Conservation (phyloP, 202 grass and related monocot genomes). For the Setaria italica region DNA sequence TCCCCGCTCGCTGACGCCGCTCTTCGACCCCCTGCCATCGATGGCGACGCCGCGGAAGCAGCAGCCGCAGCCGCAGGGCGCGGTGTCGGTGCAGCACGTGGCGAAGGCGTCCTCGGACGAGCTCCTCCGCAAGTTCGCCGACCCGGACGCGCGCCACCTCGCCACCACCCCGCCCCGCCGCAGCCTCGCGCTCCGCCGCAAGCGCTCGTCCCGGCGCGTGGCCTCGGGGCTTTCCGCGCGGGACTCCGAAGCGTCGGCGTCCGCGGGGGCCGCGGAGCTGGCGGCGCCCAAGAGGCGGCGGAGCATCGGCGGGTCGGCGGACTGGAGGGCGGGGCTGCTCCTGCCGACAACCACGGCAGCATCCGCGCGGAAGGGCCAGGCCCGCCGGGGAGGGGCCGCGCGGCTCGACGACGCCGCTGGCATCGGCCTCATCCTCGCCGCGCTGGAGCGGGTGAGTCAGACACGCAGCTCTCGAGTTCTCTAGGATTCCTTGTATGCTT, state of each 20-base stretch:
- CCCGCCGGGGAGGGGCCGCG: constrained; percentile 56
- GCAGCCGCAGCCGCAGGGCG: neutral
- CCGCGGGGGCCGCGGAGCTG: neutral
- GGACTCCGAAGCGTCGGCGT: constrained; percentile 43
- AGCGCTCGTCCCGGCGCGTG: constrained; percentile 74
- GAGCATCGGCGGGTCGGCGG: constrained; percentile 60
- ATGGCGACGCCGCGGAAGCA: constrained; percentile 22
- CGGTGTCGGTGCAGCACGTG: constrained; percentile 77
- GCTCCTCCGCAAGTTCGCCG: constrained; percentile 96
- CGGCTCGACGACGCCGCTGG: constrained; percentile 66
- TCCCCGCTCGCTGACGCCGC: neutral
- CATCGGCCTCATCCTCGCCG: constrained; percentile 67
- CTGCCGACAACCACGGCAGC: constrained; percentile 46
- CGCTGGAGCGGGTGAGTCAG: constrained; percentile 67
- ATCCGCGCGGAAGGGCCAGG: constrained; percentile 42
- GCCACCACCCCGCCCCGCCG: constrained; percentile 25
- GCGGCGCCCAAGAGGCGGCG: constrained; percentile 55
- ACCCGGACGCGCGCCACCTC: constrained; percentile 57
- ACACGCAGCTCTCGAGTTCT: neutral
- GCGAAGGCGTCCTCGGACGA: constrained; percentile 87
- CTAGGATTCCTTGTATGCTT: neutral
- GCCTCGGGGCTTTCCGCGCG: constrained; percentile 81
- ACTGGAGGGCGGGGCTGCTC: constrained; percentile 80
- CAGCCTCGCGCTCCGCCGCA: constrained; percentile 59
- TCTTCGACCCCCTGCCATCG: neutral